A percentile compares a stretch with the other conserved stretches of the same genome.
Conservation (phyloP, 805 yeast genomes). For the Ogataea salicorniae region DNA sequence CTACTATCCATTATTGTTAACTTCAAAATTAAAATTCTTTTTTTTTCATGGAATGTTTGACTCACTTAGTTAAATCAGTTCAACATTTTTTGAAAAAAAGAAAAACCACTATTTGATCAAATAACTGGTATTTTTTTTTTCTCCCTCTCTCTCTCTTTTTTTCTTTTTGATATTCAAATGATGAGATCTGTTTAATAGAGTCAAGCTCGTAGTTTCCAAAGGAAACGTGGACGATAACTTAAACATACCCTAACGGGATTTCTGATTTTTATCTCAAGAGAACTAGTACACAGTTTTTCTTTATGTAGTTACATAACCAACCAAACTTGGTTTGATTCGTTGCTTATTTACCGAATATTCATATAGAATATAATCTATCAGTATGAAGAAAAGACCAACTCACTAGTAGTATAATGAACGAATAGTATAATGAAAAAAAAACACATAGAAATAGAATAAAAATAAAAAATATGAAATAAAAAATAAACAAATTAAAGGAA, state of each 20-base stretch:
- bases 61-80: not conserved
- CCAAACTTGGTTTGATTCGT: too few species aligned
- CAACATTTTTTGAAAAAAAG: not conserved
- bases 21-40: too few species aligned
- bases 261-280: slow-evolving; percentile 11
- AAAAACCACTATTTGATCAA: not conserved
- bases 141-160: slow-evolving; percentile 1
- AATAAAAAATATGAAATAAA: too few species aligned
- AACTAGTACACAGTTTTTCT: too few species aligned
- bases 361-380: too few species aligned
- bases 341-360: too few species aligned
- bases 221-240: slow-evolving; percentile 49
- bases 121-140: not conserved
- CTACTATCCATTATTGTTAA: slow-evolving; percentile 22
- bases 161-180: slow-evolving; percentile 34
- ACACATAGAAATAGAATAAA: not conserved
- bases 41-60: not conserved
- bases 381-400: too few species aligned
- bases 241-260: slow-evolving; percentile 17
- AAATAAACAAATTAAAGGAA: slow-evolving; percentile 1
- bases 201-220: slow-evolving; percentile 74
- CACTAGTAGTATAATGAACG: too few species aligned
- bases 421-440: not conserved
- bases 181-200: slow-evolving; percentile 77
- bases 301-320: too few species aligned